A percentile compares a stretch with the other conserved stretches of the same genome.
Evolutionary conservation across 2,329 filamentous ascomycete genomes (phyloP).

Genomic region (Aspergillus spinulosporus): DNA sequence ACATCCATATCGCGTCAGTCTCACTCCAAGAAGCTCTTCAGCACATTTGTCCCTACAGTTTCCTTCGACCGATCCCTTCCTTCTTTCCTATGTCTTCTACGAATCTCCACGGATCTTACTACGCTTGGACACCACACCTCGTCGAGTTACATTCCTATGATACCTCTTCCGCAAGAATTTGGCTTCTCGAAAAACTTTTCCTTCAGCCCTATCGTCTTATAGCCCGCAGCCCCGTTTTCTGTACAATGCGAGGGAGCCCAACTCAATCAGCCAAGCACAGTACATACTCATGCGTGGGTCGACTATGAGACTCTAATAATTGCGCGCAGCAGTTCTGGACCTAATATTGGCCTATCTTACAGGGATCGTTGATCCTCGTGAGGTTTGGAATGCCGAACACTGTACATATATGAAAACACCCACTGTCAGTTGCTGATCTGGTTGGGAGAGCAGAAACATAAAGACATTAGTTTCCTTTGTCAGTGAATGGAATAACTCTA

Average conservation of each 20-base stretch:
- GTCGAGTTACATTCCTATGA: constrained; percentile 21
- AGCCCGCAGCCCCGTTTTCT: constrained; percentile 31
- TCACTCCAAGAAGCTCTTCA: constrained; percentile 1
- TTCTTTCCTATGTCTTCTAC: constrained; percentile 22
- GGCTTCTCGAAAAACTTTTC: constrained; percentile 29
- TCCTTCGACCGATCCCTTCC: constrained; percentile 15
- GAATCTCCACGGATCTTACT: constrained; percentile 20
- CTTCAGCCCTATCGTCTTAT: constrained; percentile 31
- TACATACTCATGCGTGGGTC: constrained; percentile 30
- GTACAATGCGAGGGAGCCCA: constrained; percentile 30
- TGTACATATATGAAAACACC: constrained; percentile 35
- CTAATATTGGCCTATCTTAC: constrained; percentile 12
- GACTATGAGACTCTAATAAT: constrained; percentile 17
- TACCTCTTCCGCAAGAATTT: constrained; percentile 26
- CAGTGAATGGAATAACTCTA: constrained; percentile 23
- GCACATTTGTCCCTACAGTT: constrained; percentile 7
- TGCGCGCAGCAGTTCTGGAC: constrained; percentile 18
- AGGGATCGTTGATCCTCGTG: constrained; percentile 5
- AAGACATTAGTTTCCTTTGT: constrained; percentile 35
- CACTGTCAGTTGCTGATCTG: constrained; percentile 23
- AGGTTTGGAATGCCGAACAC: constrained; percentile 23
- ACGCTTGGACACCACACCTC: constrained; percentile 19
- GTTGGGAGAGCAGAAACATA: constrained; percentile 26
- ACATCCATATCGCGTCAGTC: constrained; percentile 12
- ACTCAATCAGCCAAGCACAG: constrained; percentile 27